Conservation (phyloP, 2,329 filamentous ascomycete genomes). For the Teratosphaeria gauchensis region DNA sequence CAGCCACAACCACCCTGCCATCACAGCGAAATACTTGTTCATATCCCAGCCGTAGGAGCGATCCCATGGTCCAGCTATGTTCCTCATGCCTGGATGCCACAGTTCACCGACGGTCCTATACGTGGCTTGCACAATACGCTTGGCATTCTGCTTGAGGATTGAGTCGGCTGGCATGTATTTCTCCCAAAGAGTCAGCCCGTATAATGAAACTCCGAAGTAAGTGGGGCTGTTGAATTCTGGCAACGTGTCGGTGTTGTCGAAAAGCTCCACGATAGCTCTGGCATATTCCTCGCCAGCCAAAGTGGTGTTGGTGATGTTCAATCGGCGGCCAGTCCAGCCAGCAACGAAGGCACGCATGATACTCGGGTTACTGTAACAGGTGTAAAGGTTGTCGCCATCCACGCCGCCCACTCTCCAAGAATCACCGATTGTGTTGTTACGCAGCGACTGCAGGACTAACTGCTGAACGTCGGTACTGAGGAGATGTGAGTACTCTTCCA, state of each 20-base stretch:
- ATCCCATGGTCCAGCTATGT: conserved; percentile 57
- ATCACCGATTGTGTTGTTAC: conserved; percentile 49
- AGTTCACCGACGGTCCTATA: conserved; percentile 45
- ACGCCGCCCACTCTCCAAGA: conserved; percentile 52
- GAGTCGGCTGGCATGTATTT: conserved; percentile 49
- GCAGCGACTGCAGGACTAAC: conserved; percentile 44
- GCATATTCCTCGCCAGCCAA: conserved; percentile 47
- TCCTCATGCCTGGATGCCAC: conserved; percentile 50
- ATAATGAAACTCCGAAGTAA: conserved; percentile 53
- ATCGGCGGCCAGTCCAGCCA: conserved; percentile 48
- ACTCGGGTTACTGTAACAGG: conserved; percentile 50
- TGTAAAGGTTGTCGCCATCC: conserved; percentile 52
- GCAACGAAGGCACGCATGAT: conserved; percentile 55
- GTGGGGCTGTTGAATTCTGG: conserved; percentile 56
- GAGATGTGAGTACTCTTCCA: conserved; percentile 49
- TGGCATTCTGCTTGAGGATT: conserved; percentile 43
- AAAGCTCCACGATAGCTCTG: conserved; percentile 47
- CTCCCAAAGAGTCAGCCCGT: conserved; percentile 48
- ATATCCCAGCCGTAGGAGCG: conserved; percentile 55
- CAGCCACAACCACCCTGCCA: conserved; percentile 51
- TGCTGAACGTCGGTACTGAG: conserved; percentile 29
- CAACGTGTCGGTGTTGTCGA: conserved; percentile 46
- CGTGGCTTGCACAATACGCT: conserved; percentile 42
- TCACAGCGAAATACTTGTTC: conserved; percentile 51
- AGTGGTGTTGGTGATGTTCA: conserved; percentile 51